These are phyloP conservation scores for Xylogone sp. DNA, from an alignment of 2,329 filamentous ascomycete species.

Conservation along the genomic window DNA sequence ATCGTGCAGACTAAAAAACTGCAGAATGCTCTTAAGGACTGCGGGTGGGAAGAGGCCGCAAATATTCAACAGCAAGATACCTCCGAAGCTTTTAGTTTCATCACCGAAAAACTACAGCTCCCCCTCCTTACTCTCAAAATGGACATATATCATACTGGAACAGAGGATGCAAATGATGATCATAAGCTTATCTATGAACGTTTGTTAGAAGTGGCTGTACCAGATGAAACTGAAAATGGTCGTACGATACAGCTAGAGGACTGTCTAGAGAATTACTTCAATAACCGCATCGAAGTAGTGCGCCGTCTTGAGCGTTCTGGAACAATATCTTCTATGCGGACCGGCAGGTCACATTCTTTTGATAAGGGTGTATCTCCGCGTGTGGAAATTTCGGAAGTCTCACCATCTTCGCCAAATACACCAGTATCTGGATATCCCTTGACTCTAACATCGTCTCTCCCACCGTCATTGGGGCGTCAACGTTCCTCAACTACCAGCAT, in stretches of 20 bases:
- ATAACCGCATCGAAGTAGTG: constrained; percentile 78
- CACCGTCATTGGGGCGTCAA: constrained; percentile 5
- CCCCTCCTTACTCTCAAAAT: constrained; percentile 88
- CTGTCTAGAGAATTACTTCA: constrained; percentile 92
- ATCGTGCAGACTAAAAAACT: constrained; percentile 67
- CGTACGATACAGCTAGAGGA: constrained; percentile 78
- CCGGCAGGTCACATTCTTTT: constrained; percentile 8
- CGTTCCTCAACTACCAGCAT: constrained; percentile 45
- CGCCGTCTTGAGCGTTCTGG: constrained; percentile 64
- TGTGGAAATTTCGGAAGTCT: constrained; percentile 20
- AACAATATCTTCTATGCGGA: constrained; percentile 39
- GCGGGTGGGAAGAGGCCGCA: constrained; percentile 83
- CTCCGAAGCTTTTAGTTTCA: constrained; percentile 92
- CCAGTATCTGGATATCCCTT: constrained; percentile 18
- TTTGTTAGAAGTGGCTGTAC: constrained; percentile 86
- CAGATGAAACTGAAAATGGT: constrained; percentile 62
- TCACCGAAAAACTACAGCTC: constrained; percentile 83
- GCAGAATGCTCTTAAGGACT: constrained; percentile 76
- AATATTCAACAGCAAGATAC: constrained; percentile 85
- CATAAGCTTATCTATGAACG: constrained; percentile 94
- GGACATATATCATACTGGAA: constrained; percentile 90
- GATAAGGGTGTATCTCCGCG: constrained; percentile 18
- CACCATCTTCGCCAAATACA: constrained; percentile 18
- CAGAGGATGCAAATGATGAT: constrained; percentile 77
- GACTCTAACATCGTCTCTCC: neutral